A percentile compares a stretch with the other conserved stretches of the same genome.
These are phyloP conservation scores for Fusarium austroafricanum DNA, from an alignment of 2,329 filamentous ascomycete genomes.

Conservation along the genomic window DNA sequence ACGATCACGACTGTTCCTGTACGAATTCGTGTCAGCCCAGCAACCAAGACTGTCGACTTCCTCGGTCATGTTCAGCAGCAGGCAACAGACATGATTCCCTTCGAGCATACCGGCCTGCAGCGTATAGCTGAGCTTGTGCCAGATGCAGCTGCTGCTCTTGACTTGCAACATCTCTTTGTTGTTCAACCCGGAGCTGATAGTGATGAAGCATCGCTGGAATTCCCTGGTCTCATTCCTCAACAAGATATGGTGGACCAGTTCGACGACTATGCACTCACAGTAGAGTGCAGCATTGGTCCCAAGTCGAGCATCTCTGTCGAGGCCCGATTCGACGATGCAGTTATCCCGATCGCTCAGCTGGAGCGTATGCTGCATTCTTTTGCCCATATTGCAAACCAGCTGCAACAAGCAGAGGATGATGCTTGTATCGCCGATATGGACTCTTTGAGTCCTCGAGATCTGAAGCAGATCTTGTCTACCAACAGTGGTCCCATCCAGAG, in stretches of 20 bases:
- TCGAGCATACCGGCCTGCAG: background rate
- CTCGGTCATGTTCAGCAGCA: background rate
- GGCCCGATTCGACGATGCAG: background rate
- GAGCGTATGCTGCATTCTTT: background rate
- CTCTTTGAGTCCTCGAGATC: background rate
- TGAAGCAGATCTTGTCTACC: background rate
- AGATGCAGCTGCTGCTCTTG: background rate
- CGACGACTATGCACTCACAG: background rate
- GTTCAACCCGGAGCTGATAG: background rate
- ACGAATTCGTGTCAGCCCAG: background rate
- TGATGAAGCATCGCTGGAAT: background rate
- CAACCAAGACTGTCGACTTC: accelerated
- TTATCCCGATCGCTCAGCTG: background rate
- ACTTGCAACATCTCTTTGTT: background rate
- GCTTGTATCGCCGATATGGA: background rate
- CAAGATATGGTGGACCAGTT: background rate
- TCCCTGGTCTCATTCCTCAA: background rate
- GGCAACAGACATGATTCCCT: background rate
- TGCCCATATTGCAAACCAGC: background rate
- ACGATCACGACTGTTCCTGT: background rate
- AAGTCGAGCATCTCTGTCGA: background rate
- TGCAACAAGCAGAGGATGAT: background rate
- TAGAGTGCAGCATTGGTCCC: background rate
- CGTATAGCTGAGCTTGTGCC: background rate
- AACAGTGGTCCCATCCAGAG: background rate